phyloP scores from a whole-genome alignment of 2,329 filamentous ascomycete species.

The Penicillium vulpinum region DNA sequence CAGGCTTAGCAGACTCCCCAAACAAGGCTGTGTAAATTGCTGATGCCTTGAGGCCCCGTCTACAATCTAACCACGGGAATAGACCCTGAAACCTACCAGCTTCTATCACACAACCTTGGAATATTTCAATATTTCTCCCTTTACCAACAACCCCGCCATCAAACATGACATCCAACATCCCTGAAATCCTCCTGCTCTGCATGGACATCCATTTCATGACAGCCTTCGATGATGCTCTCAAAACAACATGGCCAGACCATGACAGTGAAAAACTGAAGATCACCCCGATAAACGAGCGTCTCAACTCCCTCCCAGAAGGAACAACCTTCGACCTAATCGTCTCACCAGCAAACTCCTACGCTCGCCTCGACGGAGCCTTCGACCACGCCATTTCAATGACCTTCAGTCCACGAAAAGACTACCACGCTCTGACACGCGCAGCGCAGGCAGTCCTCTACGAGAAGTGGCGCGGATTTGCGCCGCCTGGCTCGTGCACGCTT shows the following conservation, averaged over 20 bases:
- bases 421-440: slow-evolving; percentile 50
- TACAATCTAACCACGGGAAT: too few relatives aligned
- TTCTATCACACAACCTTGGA: neutral
- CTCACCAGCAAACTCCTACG: slow-evolving; percentile 58
- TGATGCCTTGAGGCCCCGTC: too few relatives aligned
- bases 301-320: slow-evolving; percentile 39
- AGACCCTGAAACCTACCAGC: neutral
- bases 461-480: slow-evolving; percentile 52
- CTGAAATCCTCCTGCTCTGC: slow-evolving; percentile 47
- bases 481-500: slow-evolving; percentile 53
- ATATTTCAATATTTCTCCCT: neutral
- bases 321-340: slow-evolving; percentile 52
- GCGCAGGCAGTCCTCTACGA: slow-evolving; percentile 50
- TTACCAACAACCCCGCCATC: neutral
- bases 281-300: slow-evolving; percentile 35
- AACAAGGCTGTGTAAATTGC: too few relatives aligned
- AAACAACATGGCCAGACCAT: slow-evolving; percentile 32
- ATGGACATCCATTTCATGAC: slow-evolving; percentile 39
- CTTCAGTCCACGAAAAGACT: slow-evolving; percentile 46
- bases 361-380: slow-evolving; percentile 55
- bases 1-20: too few relatives aligned
- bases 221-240: slow-evolving; percentile 44
- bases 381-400: slow-evolving; percentile 56
- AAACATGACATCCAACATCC: slow-evolving; percentile 36
- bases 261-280: slow-evolving; percentile 38